These are phyloP conservation scores for Pichia sp. DNA, from an alignment of 1,139 yeast genomes.

Conservation along the genomic window DNA sequence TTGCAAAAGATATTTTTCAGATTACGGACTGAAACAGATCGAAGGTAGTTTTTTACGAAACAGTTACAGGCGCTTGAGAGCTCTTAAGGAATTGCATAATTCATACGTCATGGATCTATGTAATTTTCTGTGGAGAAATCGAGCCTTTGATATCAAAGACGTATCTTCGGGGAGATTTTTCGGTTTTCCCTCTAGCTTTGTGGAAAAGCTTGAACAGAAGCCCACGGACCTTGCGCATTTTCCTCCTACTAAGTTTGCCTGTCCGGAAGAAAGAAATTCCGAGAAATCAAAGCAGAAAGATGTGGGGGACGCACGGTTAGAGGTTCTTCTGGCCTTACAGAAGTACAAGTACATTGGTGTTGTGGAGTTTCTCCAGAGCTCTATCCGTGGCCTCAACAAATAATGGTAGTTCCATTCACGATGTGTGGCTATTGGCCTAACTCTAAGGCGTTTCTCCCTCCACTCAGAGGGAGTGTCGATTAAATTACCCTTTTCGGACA, in stretches of 20 bases:
- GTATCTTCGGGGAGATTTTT: constrained; percentile 4
- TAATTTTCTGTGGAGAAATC: constrained; percentile 62
- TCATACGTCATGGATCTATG: constrained; percentile 57
- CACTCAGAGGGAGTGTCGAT: background rate
- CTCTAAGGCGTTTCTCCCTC: too few relatives aligned
- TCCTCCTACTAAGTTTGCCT: constrained; percentile 36
- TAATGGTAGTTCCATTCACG: background rate
- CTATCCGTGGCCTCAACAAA: constrained; percentile 6
- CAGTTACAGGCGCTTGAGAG: constrained; percentile 19
- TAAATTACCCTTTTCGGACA: background rate
- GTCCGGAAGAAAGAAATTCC: background rate
- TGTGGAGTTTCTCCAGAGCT: background rate
- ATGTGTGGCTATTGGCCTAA: too few relatives aligned
- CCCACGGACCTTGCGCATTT: constrained; percentile 52
- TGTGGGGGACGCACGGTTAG: background rate
- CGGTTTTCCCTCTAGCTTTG: constrained; percentile 37
- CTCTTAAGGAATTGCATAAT: constrained; percentile 43
- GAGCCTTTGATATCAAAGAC: constrained; percentile 29
- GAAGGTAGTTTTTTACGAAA: constrained; percentile 19
- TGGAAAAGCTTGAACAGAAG: constrained; percentile 35
- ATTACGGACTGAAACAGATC: constrained; percentile 26
- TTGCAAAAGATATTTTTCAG: constrained; percentile 36
- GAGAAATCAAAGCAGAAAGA: background rate
- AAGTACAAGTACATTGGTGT: constrained; percentile 4
- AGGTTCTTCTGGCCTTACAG: background rate